Base-by-base conservation (phyloP, 805 yeast species). In the Saccharomycopsis sp. region DNA sequence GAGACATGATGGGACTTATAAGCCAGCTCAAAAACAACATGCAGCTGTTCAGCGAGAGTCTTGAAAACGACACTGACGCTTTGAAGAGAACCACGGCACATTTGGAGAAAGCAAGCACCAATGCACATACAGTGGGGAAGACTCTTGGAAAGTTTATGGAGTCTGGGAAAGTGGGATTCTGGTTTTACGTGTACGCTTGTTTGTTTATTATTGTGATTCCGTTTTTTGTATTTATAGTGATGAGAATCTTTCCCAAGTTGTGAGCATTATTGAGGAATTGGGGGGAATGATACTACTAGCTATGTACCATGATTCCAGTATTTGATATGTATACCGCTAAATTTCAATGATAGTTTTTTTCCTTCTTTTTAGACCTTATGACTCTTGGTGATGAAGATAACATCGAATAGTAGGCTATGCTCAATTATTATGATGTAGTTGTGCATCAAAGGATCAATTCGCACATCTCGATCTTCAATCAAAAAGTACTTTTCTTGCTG, bases 1-100 rank as follows among this genome's bases (percentile, higher is more conserved):
- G 37, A 12, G 63, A 60, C 23, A 55, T 60, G 63, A 21, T 60
- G 1, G 63, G 63, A 3, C 34, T 60, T 18, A 58, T 60, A 16
- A 46, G 59, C 37, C 63, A 60, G 37, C 47, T 60, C 5, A 34
- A 53, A 9, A 51, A 51, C 9, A 60, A 60, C 24, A 52, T 60
- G 15, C 20, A 34, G 9, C 34, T 24, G n/a, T 53, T 60, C 52
- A 58, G 58, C 23, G 59, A 57, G 4, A 47, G 53, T 15, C 14
- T 60, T 24, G 55, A 50, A 15, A 51, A 55, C 24, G 63, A 60
- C 29, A 50, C 9, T 2, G 61, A 52, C 8, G 24, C 54, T 3
- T 15, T 57, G 48, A 34, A 46, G 2, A 34, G 37, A 2, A 40
- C 63, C 1, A 53, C 57, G 15, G 34, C 29, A 20, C 52, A 54